A percentile compares a stretch with the other conserved stretches of the same genome.
These are phyloP conservation scores for Jacaranda copaia DNA, from an alignment of 257 asterid genomes.

Conservation along the genomic window DNA sequence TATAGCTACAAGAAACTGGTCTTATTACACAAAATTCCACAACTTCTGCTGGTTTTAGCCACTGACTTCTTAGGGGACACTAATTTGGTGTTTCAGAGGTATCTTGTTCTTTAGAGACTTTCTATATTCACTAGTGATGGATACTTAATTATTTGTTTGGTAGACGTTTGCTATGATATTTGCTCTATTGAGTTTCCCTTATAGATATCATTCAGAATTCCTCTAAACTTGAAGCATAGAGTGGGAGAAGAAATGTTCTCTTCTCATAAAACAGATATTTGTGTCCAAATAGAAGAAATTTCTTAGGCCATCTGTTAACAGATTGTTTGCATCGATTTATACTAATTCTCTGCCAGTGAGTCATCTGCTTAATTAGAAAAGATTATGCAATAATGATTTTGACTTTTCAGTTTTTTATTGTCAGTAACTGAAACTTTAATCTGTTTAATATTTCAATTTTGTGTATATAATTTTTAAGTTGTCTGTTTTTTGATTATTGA, in stretches of 20 bases:
- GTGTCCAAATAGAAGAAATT: not conserved
- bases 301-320: not conserved
- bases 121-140: not conserved
- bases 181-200: not conserved
- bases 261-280: conserved; percentile 6
- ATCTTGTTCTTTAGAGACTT: not conserved
- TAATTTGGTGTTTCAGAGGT: conserved; percentile 20
- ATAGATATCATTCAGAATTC: not conserved
- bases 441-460: conserved; percentile 19
- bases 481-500: conserved; percentile 11
- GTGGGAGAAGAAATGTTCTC: not conserved
- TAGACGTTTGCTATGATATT: conserved; percentile 2
- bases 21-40: too few species aligned
- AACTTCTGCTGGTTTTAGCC: conserved; percentile 10
- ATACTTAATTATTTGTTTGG: conserved; percentile 8
- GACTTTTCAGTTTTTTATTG: conserved; percentile 11
- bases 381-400: conserved; percentile 23
- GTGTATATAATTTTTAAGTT: not conserved
- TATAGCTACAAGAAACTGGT: not conserved
- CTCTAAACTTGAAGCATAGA: conserved; percentile 7
- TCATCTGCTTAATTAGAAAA: conserved; percentile 25
- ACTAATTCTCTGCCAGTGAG: conserved; percentile 29
- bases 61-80: conserved; percentile 14
- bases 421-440: not conserved
- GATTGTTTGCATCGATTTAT: conserved; percentile 21